A percentile compares a stretch with the other conserved stretches of the same genome.
These are phyloP conservation scores for Salvia rosmarinus DNA, from an alignment of 257 asterid genomes.

Conservation along the genomic window DNA sequence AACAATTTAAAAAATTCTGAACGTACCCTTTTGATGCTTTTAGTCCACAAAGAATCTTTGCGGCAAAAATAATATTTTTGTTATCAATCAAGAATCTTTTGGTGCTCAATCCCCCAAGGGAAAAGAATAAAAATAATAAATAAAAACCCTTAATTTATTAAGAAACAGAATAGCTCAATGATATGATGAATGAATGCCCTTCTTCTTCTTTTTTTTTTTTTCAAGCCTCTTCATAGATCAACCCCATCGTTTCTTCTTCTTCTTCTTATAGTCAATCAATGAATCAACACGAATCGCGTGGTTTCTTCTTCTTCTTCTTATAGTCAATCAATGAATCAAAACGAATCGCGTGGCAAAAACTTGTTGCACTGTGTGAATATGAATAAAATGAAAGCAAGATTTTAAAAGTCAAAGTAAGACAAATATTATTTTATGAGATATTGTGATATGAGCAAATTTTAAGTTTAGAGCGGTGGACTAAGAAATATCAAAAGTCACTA, in stretches of 20 bases:
- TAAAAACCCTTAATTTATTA: constrained; percentile 26
- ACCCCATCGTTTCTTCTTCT: constrained; percentile 5
- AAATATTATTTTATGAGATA: background rate
- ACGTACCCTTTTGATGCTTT: constrained; percentile 31
- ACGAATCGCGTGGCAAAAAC: constrained; percentile 30
- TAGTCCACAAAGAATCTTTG: constrained; percentile 41
- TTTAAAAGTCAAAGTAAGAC: constrained; percentile 40
- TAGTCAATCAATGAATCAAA: constrained; percentile 20
- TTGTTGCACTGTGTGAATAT: constrained; percentile 20
- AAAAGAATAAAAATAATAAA: background rate
- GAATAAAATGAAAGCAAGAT: constrained; percentile 7
- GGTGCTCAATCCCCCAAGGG: constrained; percentile 5
- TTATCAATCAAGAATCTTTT: constrained; percentile 34
- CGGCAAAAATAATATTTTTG: constrained; percentile 30
- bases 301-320: constrained; percentile 9
- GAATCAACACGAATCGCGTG: constrained; percentile 26
- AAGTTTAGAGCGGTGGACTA: background rate
- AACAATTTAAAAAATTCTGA: constrained; percentile 35
- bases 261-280: constrained; percentile 11
- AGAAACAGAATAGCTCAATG: constrained; percentile 33
- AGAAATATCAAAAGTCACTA: no score
- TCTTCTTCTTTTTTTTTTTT: constrained; percentile 11
- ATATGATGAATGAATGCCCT: constrained; percentile 31
- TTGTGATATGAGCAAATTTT: background rate
- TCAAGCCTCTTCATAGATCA: no score